Percentiles rank a stretch among this genome's conserved stretches.
These are phyloP conservation scores for Dittrichia graveolens DNA, from an alignment of 129 eudicot species.

Conservation along the genomic window DNA sequence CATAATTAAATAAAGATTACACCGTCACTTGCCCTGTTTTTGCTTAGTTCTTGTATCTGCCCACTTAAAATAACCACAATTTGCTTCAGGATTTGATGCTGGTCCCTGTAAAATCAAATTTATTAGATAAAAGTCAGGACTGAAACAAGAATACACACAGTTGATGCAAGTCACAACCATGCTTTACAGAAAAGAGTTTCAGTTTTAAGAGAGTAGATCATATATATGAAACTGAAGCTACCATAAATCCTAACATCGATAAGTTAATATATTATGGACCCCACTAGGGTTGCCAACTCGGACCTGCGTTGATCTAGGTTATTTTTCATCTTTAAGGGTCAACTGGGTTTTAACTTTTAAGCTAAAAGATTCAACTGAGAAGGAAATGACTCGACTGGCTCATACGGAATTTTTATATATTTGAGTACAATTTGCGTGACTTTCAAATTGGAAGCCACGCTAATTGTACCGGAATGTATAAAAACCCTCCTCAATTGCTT, in stretches of 20 bases:
- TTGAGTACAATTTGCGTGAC: too few relatives aligned
- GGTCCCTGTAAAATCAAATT: conserved; percentile 66
- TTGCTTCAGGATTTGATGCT: conserved; percentile 91
- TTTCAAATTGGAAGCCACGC: too few relatives aligned
- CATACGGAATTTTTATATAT: too few relatives aligned
- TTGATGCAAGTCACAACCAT: background rate
- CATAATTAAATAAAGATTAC: background rate
- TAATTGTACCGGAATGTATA: too few relatives aligned
- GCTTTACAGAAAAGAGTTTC: background rate
- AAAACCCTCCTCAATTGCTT: too few relatives aligned
- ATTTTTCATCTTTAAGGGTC: too few relatives aligned
- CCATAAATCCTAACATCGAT: background rate
- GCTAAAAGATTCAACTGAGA: too few relatives aligned
- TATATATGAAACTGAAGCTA: background rate
- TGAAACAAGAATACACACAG: background rate
- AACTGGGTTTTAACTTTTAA: too few relatives aligned
- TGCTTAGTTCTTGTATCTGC: conserved; percentile 62
- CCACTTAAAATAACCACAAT: conserved; percentile 92
- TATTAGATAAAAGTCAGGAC: background rate
- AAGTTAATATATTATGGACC: too few relatives aligned
- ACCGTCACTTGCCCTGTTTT: conserved; percentile 42
- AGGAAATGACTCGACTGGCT: too few relatives aligned
- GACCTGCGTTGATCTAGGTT: too few relatives aligned
- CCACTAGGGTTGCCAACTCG: too few relatives aligned
- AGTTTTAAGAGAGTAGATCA: background rate